Conservation (phyloP, 2,329 filamentous ascomycete species). For the Tolypocladium nubicola region DNA sequence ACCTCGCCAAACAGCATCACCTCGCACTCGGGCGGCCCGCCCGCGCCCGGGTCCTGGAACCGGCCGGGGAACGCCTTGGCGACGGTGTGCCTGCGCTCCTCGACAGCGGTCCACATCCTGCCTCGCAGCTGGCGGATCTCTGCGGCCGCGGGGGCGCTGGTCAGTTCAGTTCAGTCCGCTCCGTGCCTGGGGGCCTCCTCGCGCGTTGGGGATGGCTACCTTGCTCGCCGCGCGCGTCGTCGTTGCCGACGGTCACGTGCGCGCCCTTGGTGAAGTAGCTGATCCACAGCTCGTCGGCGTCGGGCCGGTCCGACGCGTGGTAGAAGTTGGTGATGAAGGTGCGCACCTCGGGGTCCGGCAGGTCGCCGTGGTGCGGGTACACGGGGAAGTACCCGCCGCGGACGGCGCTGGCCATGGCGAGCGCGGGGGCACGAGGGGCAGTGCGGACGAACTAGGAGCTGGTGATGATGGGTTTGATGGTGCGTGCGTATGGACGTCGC, state of each 20-base stretch:
- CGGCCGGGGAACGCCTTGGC: constrained; percentile 29
- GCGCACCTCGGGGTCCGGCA: constrained; percentile 20
- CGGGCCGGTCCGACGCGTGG: constrained; percentile 28
- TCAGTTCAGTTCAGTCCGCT: too few species aligned
- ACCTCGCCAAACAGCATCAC: constrained; percentile 22
- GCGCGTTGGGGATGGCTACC: constrained; percentile 9
- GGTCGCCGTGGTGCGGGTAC: constrained; percentile 18
- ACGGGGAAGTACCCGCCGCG: constrained; percentile 18
- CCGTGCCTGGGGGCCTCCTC: too few species aligned
- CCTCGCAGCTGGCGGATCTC: constrained; percentile 29
- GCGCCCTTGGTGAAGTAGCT: constrained; percentile 30
- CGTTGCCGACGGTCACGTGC: constrained; percentile 29
- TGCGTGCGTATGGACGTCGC: neutral
- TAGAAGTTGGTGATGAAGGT: constrained; percentile 34
- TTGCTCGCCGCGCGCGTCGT: constrained; percentile 24
- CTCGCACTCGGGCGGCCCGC: constrained; percentile 14
- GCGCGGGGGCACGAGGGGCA: neutral
- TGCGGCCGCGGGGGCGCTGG: too few species aligned
- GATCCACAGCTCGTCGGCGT: constrained; percentile 32
- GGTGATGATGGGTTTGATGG: neutral
- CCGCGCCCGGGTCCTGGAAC: constrained; percentile 14
- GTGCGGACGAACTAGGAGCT: neutral
- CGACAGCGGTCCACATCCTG: constrained; percentile 32
- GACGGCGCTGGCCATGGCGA: constrained; percentile 8
- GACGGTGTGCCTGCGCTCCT: constrained; percentile 28